These are phyloP conservation scores for Ustilago curta DNA, from an alignment of 1,284 basidiomycete genomes.

Conservation along the genomic window DNA sequence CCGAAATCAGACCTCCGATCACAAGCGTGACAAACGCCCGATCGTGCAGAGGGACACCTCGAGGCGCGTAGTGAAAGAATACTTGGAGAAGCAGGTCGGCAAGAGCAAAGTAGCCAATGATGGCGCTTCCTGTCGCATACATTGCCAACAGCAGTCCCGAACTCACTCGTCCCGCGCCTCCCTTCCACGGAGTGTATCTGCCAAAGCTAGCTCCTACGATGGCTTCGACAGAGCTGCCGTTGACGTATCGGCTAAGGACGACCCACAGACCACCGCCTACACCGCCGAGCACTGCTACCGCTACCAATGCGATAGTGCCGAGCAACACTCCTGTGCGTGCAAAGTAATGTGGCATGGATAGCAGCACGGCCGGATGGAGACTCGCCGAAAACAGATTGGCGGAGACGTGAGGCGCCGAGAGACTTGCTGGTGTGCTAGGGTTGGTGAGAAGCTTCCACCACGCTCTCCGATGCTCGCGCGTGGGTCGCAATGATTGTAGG, in stretches of 20 bases:
- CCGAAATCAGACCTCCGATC: conserved; percentile 57
- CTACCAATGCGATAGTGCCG: conserved; percentile 52
- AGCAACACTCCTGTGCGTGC: conserved; percentile 51
- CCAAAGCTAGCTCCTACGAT: conserved; percentile 64
- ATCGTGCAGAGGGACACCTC: conserved; percentile 60
- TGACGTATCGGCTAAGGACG: conserved; percentile 65
- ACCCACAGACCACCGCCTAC: conserved; percentile 67
- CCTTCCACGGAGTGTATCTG: conserved; percentile 64
- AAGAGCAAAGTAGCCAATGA: conserved; percentile 66
- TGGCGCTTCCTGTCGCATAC: conserved; percentile 65
- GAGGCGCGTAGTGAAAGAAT: conserved; percentile 62
- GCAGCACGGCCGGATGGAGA: conserved; percentile 64
- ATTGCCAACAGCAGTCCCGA: conserved; percentile 54
- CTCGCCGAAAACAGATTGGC: conserved; percentile 65
- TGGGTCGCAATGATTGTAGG: conserved; percentile 28
- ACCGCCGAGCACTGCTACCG: conserved; percentile 58
- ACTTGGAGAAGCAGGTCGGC: conserved; percentile 65
- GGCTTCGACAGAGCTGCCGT: conserved; percentile 61
- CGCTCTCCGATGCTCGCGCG: conserved; percentile 32
- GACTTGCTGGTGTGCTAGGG: conserved; percentile 57
- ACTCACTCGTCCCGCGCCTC: conserved; percentile 53
- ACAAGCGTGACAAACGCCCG: conserved; percentile 64
- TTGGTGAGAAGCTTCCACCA: conserved; percentile 57
- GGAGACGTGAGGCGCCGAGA: conserved; percentile 62
- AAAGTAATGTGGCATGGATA: conserved; percentile 67